These are phyloP conservation scores for Serendipita sp. DNA, from an alignment of 768 basidiomycete species.

Conservation along the genomic window DNA sequence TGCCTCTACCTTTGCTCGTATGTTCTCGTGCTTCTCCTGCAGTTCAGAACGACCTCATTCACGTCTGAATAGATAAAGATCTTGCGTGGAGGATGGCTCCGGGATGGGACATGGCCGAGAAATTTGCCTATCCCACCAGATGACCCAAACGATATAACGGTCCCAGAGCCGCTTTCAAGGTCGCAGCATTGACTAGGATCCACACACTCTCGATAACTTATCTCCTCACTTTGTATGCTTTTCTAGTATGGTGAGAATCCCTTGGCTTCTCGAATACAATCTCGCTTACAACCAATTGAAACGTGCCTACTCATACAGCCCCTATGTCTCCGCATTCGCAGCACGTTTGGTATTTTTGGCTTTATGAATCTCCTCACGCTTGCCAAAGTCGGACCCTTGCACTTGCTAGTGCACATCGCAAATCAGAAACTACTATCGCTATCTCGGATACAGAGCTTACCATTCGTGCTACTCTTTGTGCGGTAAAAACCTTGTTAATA, in stretches of 20 bases:
- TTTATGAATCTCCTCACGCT: conserved; percentile 67
- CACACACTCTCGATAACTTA: neutral
- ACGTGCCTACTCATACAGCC: too few relatives aligned
- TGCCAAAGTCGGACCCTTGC: conserved; percentile 78
- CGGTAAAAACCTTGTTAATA: conserved; percentile 78
- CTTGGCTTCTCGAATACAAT: too few relatives aligned
- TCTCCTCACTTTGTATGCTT: too few relatives aligned
- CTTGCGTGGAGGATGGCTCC: neutral
- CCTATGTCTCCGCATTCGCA: neutral
- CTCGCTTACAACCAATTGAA: too few relatives aligned
- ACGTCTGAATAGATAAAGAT: neutral
- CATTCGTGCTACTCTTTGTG: conserved; percentile 88
- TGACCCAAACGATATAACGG: neutral
- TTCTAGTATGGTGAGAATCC: too few relatives aligned
- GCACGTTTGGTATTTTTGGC: conserved; percentile 29
- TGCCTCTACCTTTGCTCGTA: neutral
- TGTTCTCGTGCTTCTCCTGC: neutral
- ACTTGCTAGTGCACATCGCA: conserved; percentile 36
- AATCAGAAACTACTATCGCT: neutral
- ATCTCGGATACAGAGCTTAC: conserved; percentile 27
- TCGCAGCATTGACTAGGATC: neutral
- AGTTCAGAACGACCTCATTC: too few relatives aligned
- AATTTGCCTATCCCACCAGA: neutral
- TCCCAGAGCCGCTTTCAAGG: neutral
- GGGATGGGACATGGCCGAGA: neutral